Percentiles rank a stretch among this genome's conserved stretches.
Conservation (phyloP, 805 yeast genomes). For the Pichia occidentalis region DNA sequence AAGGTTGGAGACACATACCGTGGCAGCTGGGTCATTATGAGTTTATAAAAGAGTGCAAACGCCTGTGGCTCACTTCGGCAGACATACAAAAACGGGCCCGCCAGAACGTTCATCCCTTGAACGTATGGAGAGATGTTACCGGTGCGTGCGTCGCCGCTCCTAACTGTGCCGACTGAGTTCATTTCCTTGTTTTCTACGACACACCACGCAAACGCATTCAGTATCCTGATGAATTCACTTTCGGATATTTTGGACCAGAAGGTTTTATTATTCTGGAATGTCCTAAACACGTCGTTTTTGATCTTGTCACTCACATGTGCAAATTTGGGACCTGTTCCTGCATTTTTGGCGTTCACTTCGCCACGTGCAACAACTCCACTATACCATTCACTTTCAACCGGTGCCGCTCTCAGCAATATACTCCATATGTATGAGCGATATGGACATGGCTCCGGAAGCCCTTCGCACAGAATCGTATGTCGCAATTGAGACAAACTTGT, state of each 20-base stretch:
- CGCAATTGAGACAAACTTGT: conserved; percentile 49
- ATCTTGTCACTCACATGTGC: conserved; percentile 61
- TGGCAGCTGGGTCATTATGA: conserved; percentile 64
- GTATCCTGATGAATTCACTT: conserved; percentile 55
- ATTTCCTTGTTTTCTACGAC: conserved; percentile 28
- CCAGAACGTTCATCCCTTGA: conserved; percentile 86
- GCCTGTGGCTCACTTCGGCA: conserved; percentile 83
- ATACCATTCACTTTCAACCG: conserved; percentile 51
- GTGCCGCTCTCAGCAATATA: conserved; percentile 58
- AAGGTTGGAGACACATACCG: conserved; percentile 70
- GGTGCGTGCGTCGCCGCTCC: conserved; percentile 2
- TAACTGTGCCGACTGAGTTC: background rate
- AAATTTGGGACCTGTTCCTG: conserved; percentile 7
- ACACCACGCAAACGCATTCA: conserved; percentile 59
- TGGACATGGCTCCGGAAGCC: conserved; percentile 41
- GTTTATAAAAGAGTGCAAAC: conserved; percentile 57
- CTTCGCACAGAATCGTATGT: conserved; percentile 45
- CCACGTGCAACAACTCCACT: conserved; percentile 46
- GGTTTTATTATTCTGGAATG: conserved; percentile 64
- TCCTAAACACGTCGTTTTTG: conserved; percentile 78
- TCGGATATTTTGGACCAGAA: conserved; percentile 68
- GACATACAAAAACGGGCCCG: conserved; percentile 76
- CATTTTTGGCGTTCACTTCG: conserved; percentile 25
- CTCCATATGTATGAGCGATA: conserved; percentile 79
- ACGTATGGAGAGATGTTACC: conserved; percentile 51